Conservation (phyloP, 2,329 filamentous ascomycete genomes). For the Aspergillus flavus region DNA sequence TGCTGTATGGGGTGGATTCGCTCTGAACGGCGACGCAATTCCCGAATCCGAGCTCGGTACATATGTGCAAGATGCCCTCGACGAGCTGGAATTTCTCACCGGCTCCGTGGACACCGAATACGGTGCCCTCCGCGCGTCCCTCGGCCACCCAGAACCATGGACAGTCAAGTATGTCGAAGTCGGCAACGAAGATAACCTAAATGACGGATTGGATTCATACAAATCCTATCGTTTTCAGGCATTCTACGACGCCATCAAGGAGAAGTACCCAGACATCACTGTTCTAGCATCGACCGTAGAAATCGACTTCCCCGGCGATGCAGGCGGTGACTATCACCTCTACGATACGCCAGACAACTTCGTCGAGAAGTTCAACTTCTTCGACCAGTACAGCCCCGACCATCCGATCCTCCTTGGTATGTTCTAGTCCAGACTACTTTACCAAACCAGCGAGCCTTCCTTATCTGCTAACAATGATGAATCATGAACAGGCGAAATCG, state of each 20-base stretch:
- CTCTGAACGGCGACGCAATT: conserved; percentile 37
- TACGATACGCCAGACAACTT: conserved; percentile 57
- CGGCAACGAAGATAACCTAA: conserved; percentile 69
- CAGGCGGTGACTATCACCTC: conserved; percentile 48
- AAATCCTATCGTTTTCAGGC: conserved; percentile 60
- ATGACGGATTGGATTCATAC: conserved; percentile 52
- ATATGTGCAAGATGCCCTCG: conserved; percentile 38
- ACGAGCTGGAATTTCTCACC: conserved; percentile 36
- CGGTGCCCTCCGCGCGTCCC: conserved; percentile 56
- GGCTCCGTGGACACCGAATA: conserved; percentile 32
- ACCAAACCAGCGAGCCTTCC: neutral
- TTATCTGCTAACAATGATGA: neutral
- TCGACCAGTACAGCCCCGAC: conserved; percentile 50
- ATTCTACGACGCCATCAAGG: conserved; percentile 62
- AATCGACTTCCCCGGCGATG: conserved; percentile 27
- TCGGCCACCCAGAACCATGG: conserved; percentile 66
- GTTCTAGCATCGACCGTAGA: conserved; percentile 43
- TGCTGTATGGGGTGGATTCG: conserved; percentile 49
- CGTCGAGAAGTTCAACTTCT: conserved; percentile 53
- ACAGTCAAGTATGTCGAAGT: conserved; percentile 64
- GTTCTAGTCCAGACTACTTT: neutral
- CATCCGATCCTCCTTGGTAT: conserved; percentile 31
- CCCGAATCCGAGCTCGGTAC: conserved; percentile 39
- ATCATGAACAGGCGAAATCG: conserved; percentile 27
- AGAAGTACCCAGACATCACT: conserved; percentile 57